Percentiles rank a stretch among this genome's conserved stretches.
Conservation (phyloP, 441 rosid species). For the Eutrema salsugineum region DNA sequence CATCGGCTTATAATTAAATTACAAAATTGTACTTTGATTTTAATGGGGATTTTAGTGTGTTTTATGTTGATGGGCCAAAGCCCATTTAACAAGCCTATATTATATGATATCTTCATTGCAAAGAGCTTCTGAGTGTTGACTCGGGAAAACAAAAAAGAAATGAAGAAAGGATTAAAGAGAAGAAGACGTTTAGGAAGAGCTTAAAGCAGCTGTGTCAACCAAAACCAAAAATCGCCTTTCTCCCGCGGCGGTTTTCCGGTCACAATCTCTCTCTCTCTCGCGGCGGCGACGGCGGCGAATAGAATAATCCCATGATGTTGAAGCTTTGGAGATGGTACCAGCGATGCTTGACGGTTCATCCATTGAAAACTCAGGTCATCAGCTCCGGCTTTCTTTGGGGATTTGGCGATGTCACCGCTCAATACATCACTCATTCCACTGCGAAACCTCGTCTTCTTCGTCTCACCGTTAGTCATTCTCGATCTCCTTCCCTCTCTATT, state of each 20-base stretch:
- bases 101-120: background rate
- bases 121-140: conserved; percentile 5
- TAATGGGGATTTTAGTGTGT: too few species aligned
- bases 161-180: conserved; percentile 7
- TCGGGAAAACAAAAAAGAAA: background rate
- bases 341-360: conserved; percentile 60
- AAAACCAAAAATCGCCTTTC: background rate
- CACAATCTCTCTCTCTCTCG: background rate
- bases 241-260: conserved; percentile 18
- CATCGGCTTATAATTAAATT: too few species aligned
- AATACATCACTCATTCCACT: conserved; percentile 83
- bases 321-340: conserved; percentile 95
- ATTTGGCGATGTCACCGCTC: conserved; percentile 87
- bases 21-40: too few species aligned
- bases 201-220: conserved; percentile 23
- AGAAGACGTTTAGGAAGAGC: conserved; percentile 19
- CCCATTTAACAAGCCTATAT: conserved; percentile 7
- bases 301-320: conserved; percentile 40
- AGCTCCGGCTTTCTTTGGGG: conserved; percentile 96
- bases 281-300: background rate
- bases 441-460: conserved; percentile 44
- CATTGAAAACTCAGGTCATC: conserved; percentile 83
- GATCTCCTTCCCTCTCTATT: background rate
- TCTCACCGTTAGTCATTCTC: conserved; percentile 23
- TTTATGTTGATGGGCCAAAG: conserved; percentile 12